phyloP scores from a whole-genome alignment of 176 grass and related monocot genomes.

The Tillandsia leiboldiana region DNA sequence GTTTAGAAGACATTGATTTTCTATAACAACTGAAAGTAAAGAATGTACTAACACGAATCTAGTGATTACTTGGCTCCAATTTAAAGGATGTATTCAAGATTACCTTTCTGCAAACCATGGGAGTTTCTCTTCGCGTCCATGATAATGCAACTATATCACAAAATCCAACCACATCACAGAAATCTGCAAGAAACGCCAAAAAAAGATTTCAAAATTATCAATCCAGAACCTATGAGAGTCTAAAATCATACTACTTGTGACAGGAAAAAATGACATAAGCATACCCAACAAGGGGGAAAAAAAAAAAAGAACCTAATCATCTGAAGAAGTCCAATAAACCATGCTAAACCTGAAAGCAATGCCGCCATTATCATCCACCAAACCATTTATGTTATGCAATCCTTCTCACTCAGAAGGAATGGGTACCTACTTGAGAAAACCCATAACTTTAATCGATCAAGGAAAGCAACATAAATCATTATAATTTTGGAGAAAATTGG shows the following conservation, averaged over 20 bases:
- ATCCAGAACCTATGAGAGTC: neutral
- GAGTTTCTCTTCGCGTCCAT: slow-evolving; percentile 82
- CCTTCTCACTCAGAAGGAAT: slow-evolving; percentile 73
- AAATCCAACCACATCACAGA: slow-evolving; percentile 91
- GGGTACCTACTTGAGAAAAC: slow-evolving; percentile 38
- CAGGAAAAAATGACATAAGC: neutral
- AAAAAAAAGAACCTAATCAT: slow-evolving; percentile 69
- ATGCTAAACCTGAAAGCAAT: slow-evolving; percentile 54
- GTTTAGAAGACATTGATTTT: too few relatives aligned
- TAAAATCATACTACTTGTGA: slow-evolving; percentile 5
- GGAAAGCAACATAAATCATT: neutral
- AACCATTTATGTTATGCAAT: slow-evolving; percentile 61
- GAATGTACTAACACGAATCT: too few relatives aligned
- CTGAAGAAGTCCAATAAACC: slow-evolving; percentile 58
- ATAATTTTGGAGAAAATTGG: neutral
- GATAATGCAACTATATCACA: slow-evolving; percentile 91
- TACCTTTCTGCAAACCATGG: slow-evolving; percentile 96
- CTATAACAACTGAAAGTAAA: too few relatives aligned
- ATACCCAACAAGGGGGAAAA: slow-evolving; percentile 48
- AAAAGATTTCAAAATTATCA: neutral
- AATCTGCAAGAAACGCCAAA: slow-evolving; percentile 44
- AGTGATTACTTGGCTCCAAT: too few relatives aligned
- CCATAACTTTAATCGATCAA: neutral
- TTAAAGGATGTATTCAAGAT: neutral
- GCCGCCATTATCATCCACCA: slow-evolving; percentile 64